Conservation (phyloP, 768 basidiomycete genomes). For the Phallus indusiatus region DNA sequence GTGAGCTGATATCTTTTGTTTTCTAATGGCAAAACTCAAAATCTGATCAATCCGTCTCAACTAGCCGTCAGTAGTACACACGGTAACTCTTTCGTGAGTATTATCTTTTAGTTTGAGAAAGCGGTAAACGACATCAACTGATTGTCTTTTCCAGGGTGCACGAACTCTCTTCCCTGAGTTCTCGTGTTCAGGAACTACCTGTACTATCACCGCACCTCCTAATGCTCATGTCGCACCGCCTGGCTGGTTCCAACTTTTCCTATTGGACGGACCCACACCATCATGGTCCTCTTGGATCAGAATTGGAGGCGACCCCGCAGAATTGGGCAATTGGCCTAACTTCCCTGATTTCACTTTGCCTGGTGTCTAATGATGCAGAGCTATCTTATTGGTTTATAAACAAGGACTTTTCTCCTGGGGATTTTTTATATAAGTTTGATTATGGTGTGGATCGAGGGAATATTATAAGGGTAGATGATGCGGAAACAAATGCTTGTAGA, state of each 20-base stretch:
- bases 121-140: neutral
- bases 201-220: conserved; percentile 14
- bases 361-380: conserved; percentile 34
- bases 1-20: neutral
- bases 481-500: too few species aligned
- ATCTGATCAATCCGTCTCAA: neutral
- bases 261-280: conserved; percentile 10
- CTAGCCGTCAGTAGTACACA: conserved; percentile 12
- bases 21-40: neutral
- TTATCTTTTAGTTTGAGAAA: neutral
- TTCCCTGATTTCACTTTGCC: conserved; percentile 59
- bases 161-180: conserved; percentile 15
- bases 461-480: too few species aligned
- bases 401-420: neutral
- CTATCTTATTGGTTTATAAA: neutral
- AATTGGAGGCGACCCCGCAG: conserved; percentile 31
- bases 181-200: conserved; percentile 10
- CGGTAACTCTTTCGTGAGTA: conserved; percentile 11
- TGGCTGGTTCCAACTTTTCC: conserved; percentile 15
- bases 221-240: conserved; percentile 14
- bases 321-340: conserved; percentile 66
- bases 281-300: conserved; percentile 14
- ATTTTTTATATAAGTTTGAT: neutral
- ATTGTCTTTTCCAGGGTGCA: conserved; percentile 6
- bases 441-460: too few species aligned